These are phyloP conservation scores for Coprinopsis sp. DNA, from an alignment of 768 basidiomycete genomes.

Conservation along the genomic window DNA sequence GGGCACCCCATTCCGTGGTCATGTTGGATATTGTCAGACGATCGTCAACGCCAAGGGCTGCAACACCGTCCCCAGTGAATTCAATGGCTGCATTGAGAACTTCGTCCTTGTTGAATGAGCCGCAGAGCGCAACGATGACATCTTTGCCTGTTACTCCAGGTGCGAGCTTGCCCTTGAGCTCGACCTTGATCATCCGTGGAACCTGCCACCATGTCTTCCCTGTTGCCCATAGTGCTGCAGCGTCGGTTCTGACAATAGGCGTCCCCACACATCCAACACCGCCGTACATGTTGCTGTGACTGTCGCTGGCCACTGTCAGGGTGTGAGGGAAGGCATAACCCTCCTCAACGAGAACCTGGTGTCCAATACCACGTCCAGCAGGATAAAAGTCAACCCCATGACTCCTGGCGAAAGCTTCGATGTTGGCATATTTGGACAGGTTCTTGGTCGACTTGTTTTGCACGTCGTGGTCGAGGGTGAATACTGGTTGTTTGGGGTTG, in stretches of 20 bases:
- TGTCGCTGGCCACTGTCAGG: constrained; percentile 93
- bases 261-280: constrained; percentile 97
- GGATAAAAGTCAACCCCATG: constrained; percentile 94
- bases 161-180: constrained; percentile 74
- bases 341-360: constrained; percentile 96
- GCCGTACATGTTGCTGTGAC: constrained; percentile 98
- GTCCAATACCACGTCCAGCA: constrained; percentile 95
- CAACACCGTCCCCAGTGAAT: constrained; percentile 87
- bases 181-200: constrained; percentile 93
- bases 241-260: constrained; percentile 93
- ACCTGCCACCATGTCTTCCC: constrained; percentile 99
- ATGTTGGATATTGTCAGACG: constrained; percentile 97
- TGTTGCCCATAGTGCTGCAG: constrained; percentile 95
- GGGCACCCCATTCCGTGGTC: constrained; percentile 99
- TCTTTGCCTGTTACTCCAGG: constrained; percentile 97
- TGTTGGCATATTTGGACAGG: constrained; percentile 84
- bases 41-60: constrained; percentile 79
- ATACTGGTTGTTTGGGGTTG: constrained; percentile 82
- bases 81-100: constrained; percentile 97
- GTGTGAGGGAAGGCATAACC: constrained; percentile 97
- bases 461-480: constrained; percentile 97
- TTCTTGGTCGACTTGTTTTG: constrained; percentile 93
- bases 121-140: constrained; percentile 94
- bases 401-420: constrained; percentile 83
- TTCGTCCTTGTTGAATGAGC: constrained; percentile 93